Evolutionary conservation across 2,329 filamentous ascomycete species (phyloP).

Genomic region (Phymatotrichopsis omnivora): DNA sequence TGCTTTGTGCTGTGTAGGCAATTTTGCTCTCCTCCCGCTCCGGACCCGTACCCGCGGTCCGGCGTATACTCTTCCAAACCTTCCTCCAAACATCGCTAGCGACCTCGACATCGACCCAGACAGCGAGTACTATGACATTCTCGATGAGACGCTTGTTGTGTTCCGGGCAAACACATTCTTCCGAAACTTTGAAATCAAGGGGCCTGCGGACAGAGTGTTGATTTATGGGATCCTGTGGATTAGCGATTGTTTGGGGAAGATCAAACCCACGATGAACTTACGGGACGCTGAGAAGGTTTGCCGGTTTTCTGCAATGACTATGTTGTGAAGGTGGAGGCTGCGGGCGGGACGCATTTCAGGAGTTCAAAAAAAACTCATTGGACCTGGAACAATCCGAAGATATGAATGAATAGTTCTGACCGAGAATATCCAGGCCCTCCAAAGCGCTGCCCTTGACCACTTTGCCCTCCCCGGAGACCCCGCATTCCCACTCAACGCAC

Average conservation of each 20-base stretch:
- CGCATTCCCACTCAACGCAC: constrained; percentile 87
- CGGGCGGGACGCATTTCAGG: too few species aligned
- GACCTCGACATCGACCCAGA: constrained; percentile 59
- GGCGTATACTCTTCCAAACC: constrained; percentile 67
- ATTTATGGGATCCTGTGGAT: constrained; percentile 96
- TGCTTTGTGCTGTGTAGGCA: constrained; percentile 54
- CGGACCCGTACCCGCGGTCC: constrained; percentile 94
- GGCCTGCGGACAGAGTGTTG: constrained; percentile 82
- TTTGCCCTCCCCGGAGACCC: constrained; percentile 93
- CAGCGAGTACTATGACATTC: constrained; percentile 86
- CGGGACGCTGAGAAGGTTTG: constrained; percentile 60
- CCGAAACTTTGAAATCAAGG: constrained; percentile 98
- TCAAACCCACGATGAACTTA: constrained; percentile 60
- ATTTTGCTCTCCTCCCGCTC: constrained; percentile 88
- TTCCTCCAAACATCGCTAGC: constrained; percentile 47
- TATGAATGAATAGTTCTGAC: too few species aligned
- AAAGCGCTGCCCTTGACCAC: constrained; percentile 63
- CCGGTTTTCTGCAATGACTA: neutral
- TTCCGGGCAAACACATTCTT: constrained; percentile 99
- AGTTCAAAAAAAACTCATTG: too few species aligned
- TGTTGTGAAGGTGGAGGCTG: neutral
- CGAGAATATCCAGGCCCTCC: constrained; percentile 24
- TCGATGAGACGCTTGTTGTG: constrained; percentile 83
- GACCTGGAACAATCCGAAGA: too few species aligned
- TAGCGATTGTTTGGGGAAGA: constrained; percentile 79